phyloP scores from a whole-genome alignment of 352 stramenopile species.

The Globisporangium paddicum region DNA sequence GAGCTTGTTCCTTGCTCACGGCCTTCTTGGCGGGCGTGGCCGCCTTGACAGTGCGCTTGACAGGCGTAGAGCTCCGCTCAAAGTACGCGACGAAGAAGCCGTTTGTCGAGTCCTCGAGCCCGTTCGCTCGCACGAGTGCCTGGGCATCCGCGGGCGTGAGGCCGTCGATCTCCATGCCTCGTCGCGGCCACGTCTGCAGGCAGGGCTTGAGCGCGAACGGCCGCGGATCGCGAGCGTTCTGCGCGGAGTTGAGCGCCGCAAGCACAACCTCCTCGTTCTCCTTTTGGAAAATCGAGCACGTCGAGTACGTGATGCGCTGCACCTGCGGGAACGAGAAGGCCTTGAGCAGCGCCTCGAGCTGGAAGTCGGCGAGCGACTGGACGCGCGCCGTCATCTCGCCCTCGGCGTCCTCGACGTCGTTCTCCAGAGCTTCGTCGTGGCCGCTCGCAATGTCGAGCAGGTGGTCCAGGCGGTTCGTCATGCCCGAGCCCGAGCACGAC shows the following conservation, averaged over 20 bases:
- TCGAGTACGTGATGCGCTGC: constrained; percentile 95
- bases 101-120: constrained; percentile 92
- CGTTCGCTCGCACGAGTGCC: constrained; percentile 90
- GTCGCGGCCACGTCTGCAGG: constrained; percentile 68
- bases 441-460: constrained; percentile 85
- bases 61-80: constrained; percentile 42
- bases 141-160: constrained; percentile 59
- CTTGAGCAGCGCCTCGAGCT: constrained; percentile 91
- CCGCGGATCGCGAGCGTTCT: constrained; percentile 34
- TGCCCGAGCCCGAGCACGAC: constrained; percentile 95
- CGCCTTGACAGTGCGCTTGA: constrained; percentile 1
- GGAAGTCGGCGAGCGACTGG: constrained; percentile 93
- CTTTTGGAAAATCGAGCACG: constrained; percentile 94
- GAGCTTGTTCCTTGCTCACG: neutral
- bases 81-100: constrained; percentile 98
- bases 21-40: neutral
- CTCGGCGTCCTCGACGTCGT: constrained; percentile 35
- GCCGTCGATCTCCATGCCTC: constrained; percentile 54
- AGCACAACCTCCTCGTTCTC: constrained; percentile 96
- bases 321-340: constrained; percentile 94
- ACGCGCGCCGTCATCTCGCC: constrained; percentile 73
- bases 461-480: constrained; percentile 91
- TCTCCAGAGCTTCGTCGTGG: constrained; percentile 38
- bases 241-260: constrained; percentile 69
- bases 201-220: constrained; percentile 67